Percentiles rank a stretch among this genome's conserved stretches.
These are phyloP conservation scores for Pseudisothecium myosuroides DNA, from an alignment of 225 moss, liverwort and hornwort species.

Conservation along the genomic window DNA sequence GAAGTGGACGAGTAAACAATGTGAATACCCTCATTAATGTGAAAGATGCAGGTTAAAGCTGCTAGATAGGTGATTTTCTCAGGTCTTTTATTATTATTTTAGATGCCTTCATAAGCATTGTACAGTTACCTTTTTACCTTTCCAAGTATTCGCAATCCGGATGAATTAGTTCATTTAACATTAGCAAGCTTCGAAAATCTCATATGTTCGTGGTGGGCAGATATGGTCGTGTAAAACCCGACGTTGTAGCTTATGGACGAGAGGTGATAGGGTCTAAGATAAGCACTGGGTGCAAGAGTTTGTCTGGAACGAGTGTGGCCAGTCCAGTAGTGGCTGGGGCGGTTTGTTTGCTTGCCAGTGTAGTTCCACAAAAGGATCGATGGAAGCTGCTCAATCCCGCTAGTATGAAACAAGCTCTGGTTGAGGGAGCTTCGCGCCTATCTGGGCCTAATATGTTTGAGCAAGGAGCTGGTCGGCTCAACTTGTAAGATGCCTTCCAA, in stretches of 20 bases:
- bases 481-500: slow-evolving; percentile 48
- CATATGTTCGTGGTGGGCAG: slow-evolving; percentile 18
- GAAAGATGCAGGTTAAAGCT: neutral
- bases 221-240: slow-evolving; percentile 93
- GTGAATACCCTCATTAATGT: neutral
- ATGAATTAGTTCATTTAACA: neutral
- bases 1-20: neutral
- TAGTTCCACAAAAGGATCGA: slow-evolving; percentile 66
- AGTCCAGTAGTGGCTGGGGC: slow-evolving; percentile 98
- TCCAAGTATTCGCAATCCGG: neutral
- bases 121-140: neutral
- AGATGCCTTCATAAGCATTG: neutral
- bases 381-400: slow-evolving; percentile 91
- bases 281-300: slow-evolving; percentile 86
- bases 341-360: slow-evolving; percentile 89
- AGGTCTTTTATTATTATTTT: neutral
- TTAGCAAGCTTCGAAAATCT: neutral
- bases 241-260: slow-evolving; percentile 93
- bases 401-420: slow-evolving; percentile 97
- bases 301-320: slow-evolving; percentile 94
- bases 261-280: slow-evolving; percentile 94
- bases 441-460: slow-evolving; percentile 93
- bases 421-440: slow-evolving; percentile 83
- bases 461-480: slow-evolving; percentile 94
- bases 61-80: neutral